Evolutionary conservation across 2,329 filamentous ascomycete genomes (phyloP), one percentile per base, ranked within the genome.

Genomic region (Helminthosporium solani): DNA sequence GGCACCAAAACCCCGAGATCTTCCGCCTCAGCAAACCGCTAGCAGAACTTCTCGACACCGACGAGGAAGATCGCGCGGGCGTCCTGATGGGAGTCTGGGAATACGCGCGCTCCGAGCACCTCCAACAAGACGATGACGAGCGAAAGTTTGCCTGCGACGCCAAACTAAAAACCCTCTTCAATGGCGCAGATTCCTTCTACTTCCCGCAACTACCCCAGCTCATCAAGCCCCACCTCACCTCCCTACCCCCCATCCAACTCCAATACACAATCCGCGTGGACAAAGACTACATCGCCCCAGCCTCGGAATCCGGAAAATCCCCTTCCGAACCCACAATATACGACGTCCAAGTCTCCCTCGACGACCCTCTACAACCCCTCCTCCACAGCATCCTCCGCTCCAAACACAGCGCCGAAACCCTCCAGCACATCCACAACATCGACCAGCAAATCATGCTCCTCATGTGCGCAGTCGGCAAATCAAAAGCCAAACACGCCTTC

Each of bases 101-200:
- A 66, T 99, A 99, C 63, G 88, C 96, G 56, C 86, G 89, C 58
- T 79, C 88, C 16, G 87, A 88, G 77, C 85, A 86, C 15, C 76
- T 99, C 37, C 90, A 95, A 68, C 92, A 96, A 66, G 91, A 96
- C 54, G 92, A 97, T 49, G 94, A 99, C 67, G 94, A 94, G 75
- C 83, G 94, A 51, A 87, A 88, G 50, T 92, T 99, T 59, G 86
- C 88, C 31, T 97, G 94, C 64, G 92, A 99, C 64, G 86, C 91
- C 34, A 79, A 85, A 37, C 70, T 99, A 42, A 86, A 82, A 73
- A 83, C 82, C 70, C 90, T 95, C 73, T 84, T 95, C 67, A 78
- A 80, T 61, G 62, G 62, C 46, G 78, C 83, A 64, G 87, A 95
- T 41, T 79, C 83, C 37, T 86, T 95, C 58, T 87, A 85, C 68